Base-by-base conservation (phyloP, 495 filamentous ascomycete genomes). In the Penicillium goetzii region DNA sequence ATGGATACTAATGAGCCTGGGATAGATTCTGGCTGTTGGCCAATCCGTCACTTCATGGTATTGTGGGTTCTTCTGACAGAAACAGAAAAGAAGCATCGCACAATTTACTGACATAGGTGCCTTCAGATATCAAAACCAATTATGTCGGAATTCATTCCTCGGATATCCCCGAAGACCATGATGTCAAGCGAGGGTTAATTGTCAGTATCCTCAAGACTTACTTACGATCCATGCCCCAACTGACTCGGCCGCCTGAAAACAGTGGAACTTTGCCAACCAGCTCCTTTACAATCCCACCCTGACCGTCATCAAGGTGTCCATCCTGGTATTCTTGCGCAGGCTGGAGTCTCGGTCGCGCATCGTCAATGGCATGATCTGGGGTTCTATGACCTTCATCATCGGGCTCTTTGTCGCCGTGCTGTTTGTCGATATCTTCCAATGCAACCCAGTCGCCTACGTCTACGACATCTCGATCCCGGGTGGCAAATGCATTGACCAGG, bases 251-350 rank as follows among this genome's bases (percentile, higher is more conserved):
- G 7, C 34, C 14, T 51, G 9, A 49, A 63, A 23, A 30, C 14
- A 74, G 68, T 77, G 70, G 68, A 73, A 84, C 61, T 85, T 84
- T 28, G 81, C 81, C 3, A 81, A 85, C 21, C 85, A 89, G 65
- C 77, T 88, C 33, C 68, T 89, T 25, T 89, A 90, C 68, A 88
- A 89, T 62, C 86, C 86, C 0, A 82, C 87, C 59, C 72, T 90
- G 38, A 80, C 86, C 11, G 70, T 86, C 9, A 83, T 86, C 63
- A 89, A 89, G 70, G 69, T 82, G 0, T 85, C 84, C 0, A 77
- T 85, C 45, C 71, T 86, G 25, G 21, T 81, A 43, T 85, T 86
- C 62, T 74, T 85, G 25, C 74, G 76, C 38, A 81, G 84, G 15
- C 74, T 86, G 0, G 79, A 76, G 11, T 74, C 72, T 25, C 66